A percentile compares a stretch with the other conserved stretches of the same genome.
These are phyloP conservation scores for Colletotrichum cuscutae DNA, from an alignment of 2,329 filamentous ascomycete genomes.

Conservation along the genomic window DNA sequence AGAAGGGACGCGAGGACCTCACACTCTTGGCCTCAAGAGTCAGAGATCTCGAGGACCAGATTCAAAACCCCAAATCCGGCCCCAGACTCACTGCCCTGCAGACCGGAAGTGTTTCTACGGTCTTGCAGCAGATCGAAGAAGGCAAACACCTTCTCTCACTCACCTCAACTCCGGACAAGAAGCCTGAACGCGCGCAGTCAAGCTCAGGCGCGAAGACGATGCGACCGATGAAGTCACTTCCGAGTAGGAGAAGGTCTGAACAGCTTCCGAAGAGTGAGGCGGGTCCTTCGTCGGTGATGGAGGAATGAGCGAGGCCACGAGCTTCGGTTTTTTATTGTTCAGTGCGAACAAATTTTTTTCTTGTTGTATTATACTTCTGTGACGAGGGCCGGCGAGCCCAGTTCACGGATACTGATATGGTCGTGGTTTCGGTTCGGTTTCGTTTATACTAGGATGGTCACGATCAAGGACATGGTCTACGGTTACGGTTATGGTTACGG, in stretches of 20 bases:
- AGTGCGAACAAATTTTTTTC: background rate
- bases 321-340: background rate
- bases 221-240: background rate
- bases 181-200: background rate
- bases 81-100: background rate
- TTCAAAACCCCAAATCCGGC: background rate
- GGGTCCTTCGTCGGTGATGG: background rate
- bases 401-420: background rate
- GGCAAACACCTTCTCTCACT: background rate
- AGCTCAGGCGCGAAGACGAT: background rate
- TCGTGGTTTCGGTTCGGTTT: background rate
- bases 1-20: background rate
- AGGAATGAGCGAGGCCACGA: background rate
- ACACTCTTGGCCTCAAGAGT: background rate
- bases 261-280: background rate
- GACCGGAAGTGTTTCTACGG: background rate
- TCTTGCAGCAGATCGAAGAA: background rate
- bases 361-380: background rate
- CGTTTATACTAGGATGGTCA: background rate
- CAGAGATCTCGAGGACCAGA: background rate
- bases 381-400: background rate
- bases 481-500: background rate
- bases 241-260: background rate
- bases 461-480: background rate
- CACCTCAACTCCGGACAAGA: background rate